phyloP scores from a whole-genome alignment of 2,329 filamentous ascomycete genomes.

The Graphium sp. region DNA sequence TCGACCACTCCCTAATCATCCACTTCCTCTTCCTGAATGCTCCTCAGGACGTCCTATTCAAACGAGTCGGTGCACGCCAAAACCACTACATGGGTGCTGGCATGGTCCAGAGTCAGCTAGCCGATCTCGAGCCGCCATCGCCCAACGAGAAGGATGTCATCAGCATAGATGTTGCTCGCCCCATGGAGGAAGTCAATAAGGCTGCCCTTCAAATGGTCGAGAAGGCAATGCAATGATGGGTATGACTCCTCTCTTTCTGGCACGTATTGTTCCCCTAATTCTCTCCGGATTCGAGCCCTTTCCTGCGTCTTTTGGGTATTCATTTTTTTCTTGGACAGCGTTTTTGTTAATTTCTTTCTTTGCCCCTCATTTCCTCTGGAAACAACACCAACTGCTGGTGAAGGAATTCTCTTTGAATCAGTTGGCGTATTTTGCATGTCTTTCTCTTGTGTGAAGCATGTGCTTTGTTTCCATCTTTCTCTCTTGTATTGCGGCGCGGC shows the following conservation, averaged over 20 bases:
- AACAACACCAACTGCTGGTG: too few relatives aligned
- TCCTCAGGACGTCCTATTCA: constrained; percentile 54
- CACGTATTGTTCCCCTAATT: background rate
- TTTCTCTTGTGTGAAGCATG: too few relatives aligned
- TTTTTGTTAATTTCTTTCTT: too few relatives aligned
- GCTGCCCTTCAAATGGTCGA: constrained; percentile 41
- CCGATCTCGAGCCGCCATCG: constrained; percentile 67
- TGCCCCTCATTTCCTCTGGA: too few relatives aligned
- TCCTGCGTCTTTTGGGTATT: background rate
- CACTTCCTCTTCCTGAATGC: constrained; percentile 90
- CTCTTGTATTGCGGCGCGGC: too few relatives aligned
- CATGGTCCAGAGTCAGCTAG: constrained; percentile 91
- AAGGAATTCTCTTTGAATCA: too few relatives aligned
- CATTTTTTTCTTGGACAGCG: background rate
- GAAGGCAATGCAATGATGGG: constrained; percentile 23
- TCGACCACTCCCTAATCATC: constrained; percentile 53
- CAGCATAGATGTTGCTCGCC: constrained; percentile 48
- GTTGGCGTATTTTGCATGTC: too few relatives aligned
- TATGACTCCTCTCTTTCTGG: background rate
- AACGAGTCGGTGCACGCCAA: constrained; percentile 57
- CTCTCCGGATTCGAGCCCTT: too few relatives aligned
- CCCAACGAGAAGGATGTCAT: constrained; percentile 56
- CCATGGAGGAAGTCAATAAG: constrained; percentile 40
- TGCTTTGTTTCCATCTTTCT: too few relatives aligned
- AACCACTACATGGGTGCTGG: constrained; percentile 90